Evolutionary conservation across 2,329 filamentous ascomycete genomes (phyloP), one percentile per base, ranked within the genome.

Genomic region (Pseudogymnoascus sp.): DNA sequence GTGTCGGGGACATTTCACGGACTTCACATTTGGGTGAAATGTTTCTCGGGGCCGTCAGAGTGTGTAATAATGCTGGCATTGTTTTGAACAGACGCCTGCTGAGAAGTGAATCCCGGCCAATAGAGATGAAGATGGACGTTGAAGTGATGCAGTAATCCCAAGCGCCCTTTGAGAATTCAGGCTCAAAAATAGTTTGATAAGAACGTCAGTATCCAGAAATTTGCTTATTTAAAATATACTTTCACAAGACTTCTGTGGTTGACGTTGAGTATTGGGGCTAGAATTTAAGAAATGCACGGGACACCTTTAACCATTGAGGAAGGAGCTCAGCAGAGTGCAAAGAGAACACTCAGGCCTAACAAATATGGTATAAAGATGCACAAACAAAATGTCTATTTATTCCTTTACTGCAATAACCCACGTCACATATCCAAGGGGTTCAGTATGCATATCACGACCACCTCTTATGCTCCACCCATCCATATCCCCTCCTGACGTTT

Each of bases 351-450:
- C 12, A 33, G n/a, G 4, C 25, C 14, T 31, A 31, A 14, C 45
- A 6, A 3, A 55, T 31, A 11, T 33, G 11, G 23, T 35, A 55
- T 55, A 55, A 3, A 21, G 28, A 8, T 5, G 11, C 28, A 14
- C 49, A 33, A 55, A 14, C 49, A 55, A 33, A 55, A 55, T 18
- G 9, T 21, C 45, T 14, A 55, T 16, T n/a, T 55, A 52, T 21
- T 55, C 49, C 73, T 74, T 76, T 8, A 72, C 61, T 3, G 74
- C 79, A 58, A 79, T 73, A 38, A 79, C 70, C 67, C 76, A 79
- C 33, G 75, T 77, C 74, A 81, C 75, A 65, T 77, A 79, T 6
- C 79, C 79, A 23, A 75, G 72, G 1, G 79, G 79, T 70, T 74
- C 80, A 4, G 80, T 81, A 70, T 81, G 80, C 65, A 75, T 68